Percentiles rank a stretch among this genome's conserved stretches.
Evolutionary conservation across 2,329 filamentous ascomycete genomes (phyloP).

Genomic region (Colletotrichum cordylinicola): DNA sequence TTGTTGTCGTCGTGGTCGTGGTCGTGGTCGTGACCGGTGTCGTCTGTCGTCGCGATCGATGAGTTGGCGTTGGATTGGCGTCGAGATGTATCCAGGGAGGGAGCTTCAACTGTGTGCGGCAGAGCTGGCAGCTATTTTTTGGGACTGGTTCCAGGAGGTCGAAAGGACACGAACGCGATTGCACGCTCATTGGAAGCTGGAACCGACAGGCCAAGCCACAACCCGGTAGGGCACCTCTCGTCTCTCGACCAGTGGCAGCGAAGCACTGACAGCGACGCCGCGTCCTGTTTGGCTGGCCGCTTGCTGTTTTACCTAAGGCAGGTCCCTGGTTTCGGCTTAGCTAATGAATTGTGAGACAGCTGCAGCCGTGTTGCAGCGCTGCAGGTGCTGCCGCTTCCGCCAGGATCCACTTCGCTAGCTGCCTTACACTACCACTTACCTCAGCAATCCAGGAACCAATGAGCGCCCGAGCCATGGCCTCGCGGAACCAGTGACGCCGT

Average conservation of each 20-base stretch:
- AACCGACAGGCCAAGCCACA: slow-evolving; percentile 2
- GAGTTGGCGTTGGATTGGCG: background rate
- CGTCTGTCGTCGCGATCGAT: background rate
- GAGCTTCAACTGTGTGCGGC: slow-evolving; percentile 7
- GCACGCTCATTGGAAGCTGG: slow-evolving; percentile 27
- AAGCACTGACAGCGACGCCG: background rate
- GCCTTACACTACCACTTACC: background rate
- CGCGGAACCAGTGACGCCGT: background rate
- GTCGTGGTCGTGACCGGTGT: background rate
- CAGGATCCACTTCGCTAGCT: background rate
- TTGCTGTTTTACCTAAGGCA: background rate
- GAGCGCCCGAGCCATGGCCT: background rate
- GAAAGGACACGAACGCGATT: slow-evolving; percentile 32
- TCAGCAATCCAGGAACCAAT: background rate
- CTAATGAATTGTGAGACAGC: background rate
- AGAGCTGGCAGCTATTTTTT: background rate
- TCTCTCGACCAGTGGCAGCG: background rate
- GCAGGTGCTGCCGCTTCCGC: background rate
- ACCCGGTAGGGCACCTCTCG: background rate
- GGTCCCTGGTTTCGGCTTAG: background rate
- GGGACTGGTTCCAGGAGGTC: slow-evolving; percentile 5
- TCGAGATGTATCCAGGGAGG: background rate
- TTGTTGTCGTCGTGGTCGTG: background rate
- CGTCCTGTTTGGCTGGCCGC: background rate
- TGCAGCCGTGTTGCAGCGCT: background rate